These are phyloP conservation scores for Mycena vulgaris DNA, from an alignment of 768 basidiomycete species.

Conservation along the genomic window DNA sequence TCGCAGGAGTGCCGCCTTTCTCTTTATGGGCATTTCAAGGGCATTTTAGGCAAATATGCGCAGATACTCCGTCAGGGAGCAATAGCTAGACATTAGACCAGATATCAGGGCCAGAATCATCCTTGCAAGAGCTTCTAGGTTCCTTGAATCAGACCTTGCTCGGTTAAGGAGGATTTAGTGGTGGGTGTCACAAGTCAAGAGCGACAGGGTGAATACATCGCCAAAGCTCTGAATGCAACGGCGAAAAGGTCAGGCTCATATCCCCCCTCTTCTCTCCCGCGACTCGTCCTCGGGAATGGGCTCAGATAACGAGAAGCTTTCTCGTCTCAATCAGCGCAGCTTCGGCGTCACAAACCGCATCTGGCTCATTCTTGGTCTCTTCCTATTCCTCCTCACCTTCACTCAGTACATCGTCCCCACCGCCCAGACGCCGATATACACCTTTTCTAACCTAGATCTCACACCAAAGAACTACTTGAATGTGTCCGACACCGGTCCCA, in stretches of 20 bases:
- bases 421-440: constrained; percentile 33
- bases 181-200: constrained; percentile 1
- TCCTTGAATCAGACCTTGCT: no score
- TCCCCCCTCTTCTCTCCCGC: constrained; percentile 62
- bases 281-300: constrained; percentile 60
- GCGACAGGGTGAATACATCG: not conserved
- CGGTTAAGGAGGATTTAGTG: not conserved
- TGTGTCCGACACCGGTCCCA: constrained; percentile 64
- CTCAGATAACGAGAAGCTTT: constrained; percentile 64
- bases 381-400: constrained; percentile 69
- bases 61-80: no score
- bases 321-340: constrained; percentile 69
- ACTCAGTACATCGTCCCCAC: constrained; percentile 64
- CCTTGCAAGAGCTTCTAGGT: no score
- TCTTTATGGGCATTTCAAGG: no score
- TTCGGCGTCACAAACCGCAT: constrained; percentile 79
- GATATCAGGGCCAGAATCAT: no score
- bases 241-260: constrained; percentile 71
- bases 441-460: constrained; percentile 64
- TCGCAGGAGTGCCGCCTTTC: no score
- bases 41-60: no score
- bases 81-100: no score
- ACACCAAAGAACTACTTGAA: constrained; percentile 91
- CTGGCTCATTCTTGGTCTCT: constrained; percentile 71
- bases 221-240: constrained; percentile 62